Conservation (phyloP, 2,329 filamentous ascomycete genomes). For the Diplodia sapinea region DNA sequence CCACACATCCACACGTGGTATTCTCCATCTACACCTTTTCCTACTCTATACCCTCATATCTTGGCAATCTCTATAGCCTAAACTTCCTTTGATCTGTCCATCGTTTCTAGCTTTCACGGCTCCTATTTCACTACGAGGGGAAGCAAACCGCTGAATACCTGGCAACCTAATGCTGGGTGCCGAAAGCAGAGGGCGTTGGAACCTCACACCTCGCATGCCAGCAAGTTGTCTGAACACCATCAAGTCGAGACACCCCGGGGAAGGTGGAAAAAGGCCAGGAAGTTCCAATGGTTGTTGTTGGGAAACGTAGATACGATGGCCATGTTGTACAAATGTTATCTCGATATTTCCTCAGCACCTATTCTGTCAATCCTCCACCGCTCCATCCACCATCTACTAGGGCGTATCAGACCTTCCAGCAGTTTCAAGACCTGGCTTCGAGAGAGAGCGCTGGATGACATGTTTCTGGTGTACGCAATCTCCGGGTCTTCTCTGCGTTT, state of each 20-base stretch:
- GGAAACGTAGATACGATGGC: slow-evolving; percentile 30
- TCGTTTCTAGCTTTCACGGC: neutral
- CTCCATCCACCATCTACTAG: neutral
- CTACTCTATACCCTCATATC: slow-evolving; percentile 24
- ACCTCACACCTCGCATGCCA: neutral
- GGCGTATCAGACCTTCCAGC: neutral
- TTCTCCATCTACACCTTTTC: slow-evolving; percentile 24
- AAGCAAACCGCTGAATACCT: slow-evolving; percentile 2
- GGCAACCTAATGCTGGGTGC: slow-evolving; percentile 19
- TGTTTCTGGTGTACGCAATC: neutral
- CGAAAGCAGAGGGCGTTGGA: neutral
- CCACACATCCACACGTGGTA: slow-evolving; percentile 15
- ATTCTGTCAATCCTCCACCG: neutral
- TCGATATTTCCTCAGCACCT: slow-evolving; percentile 11
- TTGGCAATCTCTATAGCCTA: slow-evolving; percentile 23
- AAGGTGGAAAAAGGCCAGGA: slow-evolving; percentile 22
- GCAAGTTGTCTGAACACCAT: slow-evolving; percentile 4
- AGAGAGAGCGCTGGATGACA: neutral
- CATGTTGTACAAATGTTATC: slow-evolving; percentile 29
- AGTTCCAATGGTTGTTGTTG: slow-evolving; percentile 3
- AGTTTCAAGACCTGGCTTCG: neutral
- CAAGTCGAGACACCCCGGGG: neutral
- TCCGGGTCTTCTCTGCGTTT: neutral
- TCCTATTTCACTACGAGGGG: neutral
- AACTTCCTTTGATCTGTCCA: slow-evolving; percentile 17